These are phyloP conservation scores for Botryotinia calthae DNA, from an alignment of 2,329 filamentous ascomycete species.

Conservation along the genomic window DNA sequence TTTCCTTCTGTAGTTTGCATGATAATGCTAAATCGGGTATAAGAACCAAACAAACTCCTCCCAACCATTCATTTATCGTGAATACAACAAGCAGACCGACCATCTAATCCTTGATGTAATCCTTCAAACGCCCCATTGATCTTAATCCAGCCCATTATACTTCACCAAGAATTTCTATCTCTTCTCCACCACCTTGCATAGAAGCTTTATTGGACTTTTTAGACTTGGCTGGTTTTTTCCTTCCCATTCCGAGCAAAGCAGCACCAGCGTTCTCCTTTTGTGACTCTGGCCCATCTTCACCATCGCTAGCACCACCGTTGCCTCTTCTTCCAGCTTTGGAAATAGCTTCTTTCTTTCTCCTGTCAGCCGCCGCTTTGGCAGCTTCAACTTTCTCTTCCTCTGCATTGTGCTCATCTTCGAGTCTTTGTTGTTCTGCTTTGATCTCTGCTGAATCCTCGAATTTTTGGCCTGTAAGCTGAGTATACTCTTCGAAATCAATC, in stretches of 20 bases:
- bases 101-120: neutral
- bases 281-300: conserved; percentile 24
- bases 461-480: conserved; percentile 51
- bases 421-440: conserved; percentile 49
- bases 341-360: conserved; percentile 36
- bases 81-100: neutral
- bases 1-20: neutral
- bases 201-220: conserved; percentile 36
- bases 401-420: conserved; percentile 47
- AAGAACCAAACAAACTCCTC: conserved; percentile 11
- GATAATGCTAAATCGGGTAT: conserved; percentile 14
- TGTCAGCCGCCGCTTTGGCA: conserved; percentile 33
- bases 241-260: neutral
- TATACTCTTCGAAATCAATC: conserved; percentile 62
- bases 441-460: conserved; percentile 56
- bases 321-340: conserved; percentile 25
- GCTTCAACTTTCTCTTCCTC: conserved; percentile 48
- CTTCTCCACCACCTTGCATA: conserved; percentile 34
- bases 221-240: conserved; percentile 25
- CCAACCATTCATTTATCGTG: neutral
- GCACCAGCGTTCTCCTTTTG: conserved; percentile 16
- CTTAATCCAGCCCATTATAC: neutral
- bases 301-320: conserved; percentile 22
- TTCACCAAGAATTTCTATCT: conserved; percentile 35
- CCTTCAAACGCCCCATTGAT: conserved; percentile 7